These are phyloP conservation scores for Asterionellopsis glacialis DNA, from an alignment of 108 stramenopile genomes.

Conservation along the genomic window DNA sequence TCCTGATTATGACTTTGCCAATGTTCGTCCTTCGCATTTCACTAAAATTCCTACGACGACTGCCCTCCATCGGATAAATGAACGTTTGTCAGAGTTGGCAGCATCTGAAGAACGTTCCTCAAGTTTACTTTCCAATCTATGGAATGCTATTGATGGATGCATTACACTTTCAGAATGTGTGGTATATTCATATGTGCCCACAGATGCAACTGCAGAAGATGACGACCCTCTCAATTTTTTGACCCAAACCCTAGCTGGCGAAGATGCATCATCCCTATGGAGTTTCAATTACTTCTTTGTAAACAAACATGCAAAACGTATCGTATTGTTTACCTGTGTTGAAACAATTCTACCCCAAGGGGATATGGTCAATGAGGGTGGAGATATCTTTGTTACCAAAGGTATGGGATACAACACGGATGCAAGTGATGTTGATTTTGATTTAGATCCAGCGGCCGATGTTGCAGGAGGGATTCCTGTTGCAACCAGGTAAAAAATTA, in stretches of 20 bases:
- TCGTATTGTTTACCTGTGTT: slow-evolving; percentile 86
- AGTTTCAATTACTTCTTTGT: slow-evolving; percentile 94
- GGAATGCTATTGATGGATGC: slow-evolving; percentile 66
- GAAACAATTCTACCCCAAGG: slow-evolving; percentile 58
- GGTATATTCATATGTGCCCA: slow-evolving; percentile 80
- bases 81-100: slow-evolving; percentile 58
- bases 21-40: slow-evolving; percentile 75
- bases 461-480: slow-evolving; percentile 35
- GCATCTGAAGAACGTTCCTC: slow-evolving; percentile 11
- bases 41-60: slow-evolving; percentile 38
- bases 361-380: slow-evolving; percentile 23
- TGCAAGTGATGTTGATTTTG: slow-evolving; percentile 32
- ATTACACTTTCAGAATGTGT: slow-evolving; percentile 75
- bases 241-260: slow-evolving; percentile 27
- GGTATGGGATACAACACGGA: slow-evolving; percentile 13
- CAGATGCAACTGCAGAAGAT: slow-evolving; percentile 18
- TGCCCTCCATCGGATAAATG: slow-evolving; percentile 63
- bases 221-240: slow-evolving; percentile 62
- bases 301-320: slow-evolving; percentile 81
- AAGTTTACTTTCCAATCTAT: slow-evolving; percentile 56
- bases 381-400: slow-evolving; percentile 24
- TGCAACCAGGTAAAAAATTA: no score
- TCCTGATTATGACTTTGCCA: slow-evolving; percentile 92
- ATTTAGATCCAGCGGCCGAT: slow-evolving; percentile 40
- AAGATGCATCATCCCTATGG: slow-evolving; percentile 57